Conservation (phyloP, 225 moss, liverwort and hornwort species). For the Asterella californica region DNA sequence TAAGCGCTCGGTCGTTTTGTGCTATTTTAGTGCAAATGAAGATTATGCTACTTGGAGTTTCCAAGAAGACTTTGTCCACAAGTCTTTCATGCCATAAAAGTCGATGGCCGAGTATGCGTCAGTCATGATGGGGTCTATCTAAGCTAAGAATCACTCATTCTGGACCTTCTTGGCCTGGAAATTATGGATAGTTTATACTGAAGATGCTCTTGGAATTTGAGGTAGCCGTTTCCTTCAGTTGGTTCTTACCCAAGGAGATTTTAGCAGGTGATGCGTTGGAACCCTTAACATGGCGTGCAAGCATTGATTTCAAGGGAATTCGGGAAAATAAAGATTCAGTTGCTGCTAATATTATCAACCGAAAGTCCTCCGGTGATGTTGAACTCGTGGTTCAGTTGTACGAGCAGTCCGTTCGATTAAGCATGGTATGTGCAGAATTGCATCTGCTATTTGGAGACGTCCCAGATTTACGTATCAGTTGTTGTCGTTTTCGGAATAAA, state of each 20-base stretch:
- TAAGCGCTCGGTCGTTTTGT: no score
- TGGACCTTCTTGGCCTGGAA: not conserved
- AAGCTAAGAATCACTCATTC: not conserved
- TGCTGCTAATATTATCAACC: conserved; percentile 64
- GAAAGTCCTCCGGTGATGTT: conserved; percentile 83
- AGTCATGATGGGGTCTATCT: not conserved
- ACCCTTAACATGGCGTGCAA: conserved; percentile 89
- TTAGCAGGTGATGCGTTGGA: conserved; percentile 44
- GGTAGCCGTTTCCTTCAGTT: not conserved
- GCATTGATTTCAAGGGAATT: conserved; percentile 97
- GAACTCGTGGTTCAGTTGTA: conserved; percentile 89
- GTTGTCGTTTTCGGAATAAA: not conserved
- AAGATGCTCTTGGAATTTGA: not conserved
- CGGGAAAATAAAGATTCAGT: conserved; percentile 80
- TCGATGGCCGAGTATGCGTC: not conserved
- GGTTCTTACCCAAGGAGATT: not conserved
- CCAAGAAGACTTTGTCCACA: no score
- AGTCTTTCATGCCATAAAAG: no score
- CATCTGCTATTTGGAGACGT: not conserved
- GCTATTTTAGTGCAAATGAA: not conserved
- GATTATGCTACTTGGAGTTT: not conserved
- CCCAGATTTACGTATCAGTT: not conserved
- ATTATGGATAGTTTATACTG: not conserved
- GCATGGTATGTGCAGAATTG: conserved; percentile 38
- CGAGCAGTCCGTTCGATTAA: conserved; percentile 77